A percentile compares a stretch with the other conserved stretches of the same genome.
These are phyloP conservation scores for Candida stauntonica DNA, from an alignment of 805 yeast genomes.

Conservation along the genomic window DNA sequence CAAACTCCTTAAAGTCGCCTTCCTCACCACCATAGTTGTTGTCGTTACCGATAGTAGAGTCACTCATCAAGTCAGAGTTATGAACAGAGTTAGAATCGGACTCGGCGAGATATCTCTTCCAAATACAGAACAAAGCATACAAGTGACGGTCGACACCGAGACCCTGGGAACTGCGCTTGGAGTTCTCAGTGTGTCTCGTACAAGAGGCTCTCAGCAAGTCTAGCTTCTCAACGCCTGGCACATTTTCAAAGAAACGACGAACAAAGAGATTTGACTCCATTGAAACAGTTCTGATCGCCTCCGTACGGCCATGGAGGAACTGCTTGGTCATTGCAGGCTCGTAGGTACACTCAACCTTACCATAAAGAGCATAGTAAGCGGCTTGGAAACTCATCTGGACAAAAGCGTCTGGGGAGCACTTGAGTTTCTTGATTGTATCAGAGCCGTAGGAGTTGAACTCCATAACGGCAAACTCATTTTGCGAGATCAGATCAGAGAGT, in stretches of 20 bases:
- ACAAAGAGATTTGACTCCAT: conserved; percentile 77
- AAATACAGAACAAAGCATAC: conserved; percentile 81
- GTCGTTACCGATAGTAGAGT: conserved; percentile 23
- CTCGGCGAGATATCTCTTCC: conserved; percentile 58
- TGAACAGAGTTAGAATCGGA: conserved; percentile 22
- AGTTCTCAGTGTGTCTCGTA: conserved; percentile 57
- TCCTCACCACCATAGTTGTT: neutral
- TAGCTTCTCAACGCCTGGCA: conserved; percentile 51
- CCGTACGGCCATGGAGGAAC: conserved; percentile 88
- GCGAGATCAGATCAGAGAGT: conserved; percentile 80
- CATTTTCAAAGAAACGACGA: conserved; percentile 74
- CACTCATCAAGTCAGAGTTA: conserved; percentile 26
- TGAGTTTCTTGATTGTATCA: conserved; percentile 74
- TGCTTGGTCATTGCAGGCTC: conserved; percentile 96
- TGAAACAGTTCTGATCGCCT: conserved; percentile 83
- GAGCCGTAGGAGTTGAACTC: conserved; percentile 72
- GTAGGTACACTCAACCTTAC: conserved; percentile 88
- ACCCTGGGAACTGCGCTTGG: conserved; percentile 68
- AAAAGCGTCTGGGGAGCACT: conserved; percentile 91
- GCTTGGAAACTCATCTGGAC: conserved; percentile 93
- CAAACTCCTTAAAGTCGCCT: conserved; percentile 5
- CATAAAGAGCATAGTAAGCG: conserved; percentile 86
- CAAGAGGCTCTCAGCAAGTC: conserved; percentile 66
- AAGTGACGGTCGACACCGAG: conserved; percentile 91
- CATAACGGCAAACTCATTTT: conserved; percentile 78